A percentile compares a stretch with the other conserved stretches of the same genome.
Evolutionary conservation across 2,329 filamentous ascomycete genomes (phyloP).

Genomic region (Trichocomaceae sp.): DNA sequence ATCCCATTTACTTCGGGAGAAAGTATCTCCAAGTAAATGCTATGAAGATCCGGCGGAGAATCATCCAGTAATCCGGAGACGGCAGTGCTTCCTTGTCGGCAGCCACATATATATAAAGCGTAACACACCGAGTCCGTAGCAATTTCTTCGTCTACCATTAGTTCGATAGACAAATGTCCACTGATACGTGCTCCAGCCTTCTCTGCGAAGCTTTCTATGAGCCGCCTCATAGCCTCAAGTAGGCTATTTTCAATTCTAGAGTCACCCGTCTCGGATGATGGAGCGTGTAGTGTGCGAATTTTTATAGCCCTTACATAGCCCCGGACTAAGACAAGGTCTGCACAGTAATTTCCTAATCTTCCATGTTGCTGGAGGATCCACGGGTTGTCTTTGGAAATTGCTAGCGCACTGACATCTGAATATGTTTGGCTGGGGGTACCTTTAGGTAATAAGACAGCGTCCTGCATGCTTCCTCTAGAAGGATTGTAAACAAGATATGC

Average conservation of each 20-base stretch:
- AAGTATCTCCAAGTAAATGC: conserved; percentile 22
- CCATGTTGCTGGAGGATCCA: conserved; percentile 68
- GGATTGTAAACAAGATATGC: conserved; percentile 57
- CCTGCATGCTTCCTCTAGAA: conserved; percentile 56
- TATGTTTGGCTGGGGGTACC: conserved; percentile 48
- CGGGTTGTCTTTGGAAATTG: conserved; percentile 48
- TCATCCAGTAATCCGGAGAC: conserved; percentile 23
- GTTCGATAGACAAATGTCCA: conserved; percentile 67
- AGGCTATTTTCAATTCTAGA: conserved; percentile 51
- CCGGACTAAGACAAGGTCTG: conserved; percentile 61
- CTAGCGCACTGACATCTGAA: conserved; percentile 48
- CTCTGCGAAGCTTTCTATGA: conserved; percentile 54
- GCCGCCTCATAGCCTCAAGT: conserved; percentile 54
- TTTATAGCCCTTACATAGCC: conserved; percentile 61
- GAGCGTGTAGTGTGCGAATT: conserved; percentile 57
- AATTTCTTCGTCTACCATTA: conserved; percentile 52
- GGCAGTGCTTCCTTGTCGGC: conserved; percentile 24
- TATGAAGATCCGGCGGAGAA: conserved; percentile 18
- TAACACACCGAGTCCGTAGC: conserved; percentile 27
- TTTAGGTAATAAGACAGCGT: conserved; percentile 54
- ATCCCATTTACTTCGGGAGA: neutral
- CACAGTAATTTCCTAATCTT: conserved; percentile 61
- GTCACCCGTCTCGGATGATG: conserved; percentile 56
- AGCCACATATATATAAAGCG: conserved; percentile 28
- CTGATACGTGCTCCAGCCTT: conserved; percentile 50